Percentiles rank a stretch among this genome's conserved stretches.
Evolutionary conservation across 164 flowering plant genomes (phyloP).

Genomic region (Stephania yunnanensis): DNA sequence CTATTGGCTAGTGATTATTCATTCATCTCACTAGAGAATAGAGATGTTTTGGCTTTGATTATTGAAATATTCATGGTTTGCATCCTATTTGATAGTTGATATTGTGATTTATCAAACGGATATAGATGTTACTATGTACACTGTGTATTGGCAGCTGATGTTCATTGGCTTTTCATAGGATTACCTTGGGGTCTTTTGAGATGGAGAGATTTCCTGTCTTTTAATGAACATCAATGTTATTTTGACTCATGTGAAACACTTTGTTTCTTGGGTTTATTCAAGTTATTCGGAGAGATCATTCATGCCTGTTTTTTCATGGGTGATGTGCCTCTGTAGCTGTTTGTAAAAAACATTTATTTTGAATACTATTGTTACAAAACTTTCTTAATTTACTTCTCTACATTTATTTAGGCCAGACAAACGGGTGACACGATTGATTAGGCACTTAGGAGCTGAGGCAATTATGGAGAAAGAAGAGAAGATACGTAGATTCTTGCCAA

Average conservation of each 20-base stretch:
- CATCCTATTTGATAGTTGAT: too few species aligned
- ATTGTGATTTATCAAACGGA: too few species aligned
- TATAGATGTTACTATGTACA: too few species aligned
- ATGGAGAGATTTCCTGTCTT: background rate
- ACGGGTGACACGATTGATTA: conserved; percentile 70
- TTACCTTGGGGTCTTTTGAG: too few species aligned
- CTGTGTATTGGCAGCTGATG: background rate
- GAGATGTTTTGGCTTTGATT: too few species aligned
- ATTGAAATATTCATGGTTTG: too few species aligned
- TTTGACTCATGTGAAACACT: background rate
- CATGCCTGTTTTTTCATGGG: background rate
- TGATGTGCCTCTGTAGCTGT: background rate
- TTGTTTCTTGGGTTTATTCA: background rate
- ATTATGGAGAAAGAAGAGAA: too few species aligned
- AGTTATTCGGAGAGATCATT: background rate
- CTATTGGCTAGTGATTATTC: too few species aligned
- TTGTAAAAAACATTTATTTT: background rate
- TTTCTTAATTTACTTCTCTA: background rate
- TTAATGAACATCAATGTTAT: background rate
- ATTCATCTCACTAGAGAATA: too few species aligned
- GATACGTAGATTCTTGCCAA: too few species aligned
- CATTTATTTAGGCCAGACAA: conserved; percentile 56
- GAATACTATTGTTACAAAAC: background rate
- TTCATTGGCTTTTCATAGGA: background rate
- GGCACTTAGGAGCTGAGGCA: conserved; percentile 55